phyloP scores from a whole-genome alignment of 176 grass and related monocot species.

The Thalia dealbata region DNA sequence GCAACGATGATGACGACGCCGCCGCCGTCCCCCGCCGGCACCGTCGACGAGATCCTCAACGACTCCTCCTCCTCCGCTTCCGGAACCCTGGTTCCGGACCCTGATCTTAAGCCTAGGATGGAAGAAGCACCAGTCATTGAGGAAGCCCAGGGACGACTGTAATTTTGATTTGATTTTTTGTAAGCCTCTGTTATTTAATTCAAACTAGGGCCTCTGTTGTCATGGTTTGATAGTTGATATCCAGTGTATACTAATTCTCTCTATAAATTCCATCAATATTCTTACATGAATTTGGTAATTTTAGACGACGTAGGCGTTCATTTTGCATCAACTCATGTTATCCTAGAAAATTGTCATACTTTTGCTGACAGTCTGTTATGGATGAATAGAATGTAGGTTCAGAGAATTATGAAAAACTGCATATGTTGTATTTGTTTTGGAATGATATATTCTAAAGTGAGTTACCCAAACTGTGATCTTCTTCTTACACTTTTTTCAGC shows the following conservation, averaged over 20 bases:
- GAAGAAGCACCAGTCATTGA: background rate
- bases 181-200: background rate
- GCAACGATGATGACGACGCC: constrained; percentile 32
- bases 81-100: background rate
- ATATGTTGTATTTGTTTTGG: background rate
- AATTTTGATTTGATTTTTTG: background rate
- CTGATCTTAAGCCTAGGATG: background rate
- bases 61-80: constrained; percentile 18
- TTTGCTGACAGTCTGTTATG: background rate
- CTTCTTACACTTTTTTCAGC: background rate
- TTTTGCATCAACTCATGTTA: too few species aligned
- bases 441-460: background rate
- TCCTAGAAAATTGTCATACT: too few species aligned
- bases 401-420: background rate
- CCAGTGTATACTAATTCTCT: too few species aligned
- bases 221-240: background rate
- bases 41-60: too few species aligned
- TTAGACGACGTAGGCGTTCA: too few species aligned
- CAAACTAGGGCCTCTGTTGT: background rate
- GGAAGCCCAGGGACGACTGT: too few species aligned
- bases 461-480: background rate
- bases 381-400: background rate
- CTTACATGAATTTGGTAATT: too few species aligned
- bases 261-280: too few species aligned
- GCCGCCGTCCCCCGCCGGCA: too few species aligned